Percentiles rank a stretch among this genome's conserved stretches.
phyloP scores from a whole-genome alignment of 2,329 filamentous ascomycete species.

The Botrytis pseudocinerea region DNA sequence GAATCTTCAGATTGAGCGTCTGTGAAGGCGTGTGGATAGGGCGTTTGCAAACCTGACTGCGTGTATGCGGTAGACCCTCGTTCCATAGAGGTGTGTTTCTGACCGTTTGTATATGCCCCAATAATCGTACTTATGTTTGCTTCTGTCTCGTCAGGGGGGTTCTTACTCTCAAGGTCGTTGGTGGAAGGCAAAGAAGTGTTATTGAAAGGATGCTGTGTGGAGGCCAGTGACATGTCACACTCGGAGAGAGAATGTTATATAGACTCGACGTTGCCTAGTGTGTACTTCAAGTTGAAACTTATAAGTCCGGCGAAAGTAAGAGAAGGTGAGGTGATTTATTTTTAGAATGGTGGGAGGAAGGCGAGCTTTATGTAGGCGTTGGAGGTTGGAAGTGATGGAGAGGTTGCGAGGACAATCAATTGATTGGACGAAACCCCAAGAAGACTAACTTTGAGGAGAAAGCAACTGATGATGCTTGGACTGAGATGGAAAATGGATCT shows the following conservation, averaged over 20 bases:
- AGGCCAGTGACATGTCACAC: slow-evolving; percentile 43
- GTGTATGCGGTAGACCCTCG: slow-evolving; percentile 71
- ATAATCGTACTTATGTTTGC: slow-evolving; percentile 39
- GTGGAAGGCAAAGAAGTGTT: slow-evolving; percentile 28
- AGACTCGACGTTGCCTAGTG: slow-evolving; percentile 24
- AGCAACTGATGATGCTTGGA: not conserved
- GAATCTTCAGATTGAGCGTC: slow-evolving; percentile 81
- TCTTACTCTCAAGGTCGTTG: slow-evolving; percentile 22
- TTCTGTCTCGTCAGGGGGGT: slow-evolving; percentile 33
- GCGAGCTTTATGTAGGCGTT: no score
- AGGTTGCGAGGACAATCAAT: not conserved
- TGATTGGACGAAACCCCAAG: not conserved
- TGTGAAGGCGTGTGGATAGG: slow-evolving; percentile 65
- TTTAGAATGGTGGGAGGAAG: not conserved
- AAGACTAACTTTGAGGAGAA: not conserved
- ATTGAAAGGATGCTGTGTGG: slow-evolving; percentile 34
- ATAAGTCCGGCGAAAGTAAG: not conserved
- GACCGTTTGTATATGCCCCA: slow-evolving; percentile 34
- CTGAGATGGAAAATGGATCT: not conserved
- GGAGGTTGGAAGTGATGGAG: not conserved
- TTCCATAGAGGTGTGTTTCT: slow-evolving; percentile 52
- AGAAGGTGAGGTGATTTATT: not conserved
- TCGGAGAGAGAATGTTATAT: slow-evolving; percentile 20
- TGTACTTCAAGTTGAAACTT: not conserved
- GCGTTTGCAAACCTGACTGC: slow-evolving; percentile 84